Evolutionary conservation across 192 early-diverging fungal genomes (phyloP), one percentile per base, ranked within the genome.

Genomic region (Glomus cerebriforme): DNA sequence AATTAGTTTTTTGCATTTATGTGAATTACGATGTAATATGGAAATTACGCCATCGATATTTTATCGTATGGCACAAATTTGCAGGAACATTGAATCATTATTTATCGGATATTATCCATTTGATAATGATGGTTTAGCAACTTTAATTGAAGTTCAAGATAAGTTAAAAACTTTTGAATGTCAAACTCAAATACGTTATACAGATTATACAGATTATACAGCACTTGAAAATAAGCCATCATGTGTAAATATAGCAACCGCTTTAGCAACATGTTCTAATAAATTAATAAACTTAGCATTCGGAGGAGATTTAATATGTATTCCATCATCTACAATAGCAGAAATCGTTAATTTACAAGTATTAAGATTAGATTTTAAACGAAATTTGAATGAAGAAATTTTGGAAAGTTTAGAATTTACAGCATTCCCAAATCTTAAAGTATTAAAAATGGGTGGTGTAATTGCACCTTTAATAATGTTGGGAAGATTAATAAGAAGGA

Each of bases 31-130:
- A 34, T 67, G 65, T 67, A 32, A 67, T 35, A 67, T 17, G 19
- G 19, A 31, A 67, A 34, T 67, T 34, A 34, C 32, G 6, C 19
- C 65, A 34, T 29, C 29, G 27, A 67, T 32, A 34, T 34, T 34
- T 67, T 67, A 67, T 67, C 65, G 65, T 34, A 67, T 67, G 65
- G 65, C 65, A 24, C 65, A 67, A 67, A 67, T 67, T 67, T 67
- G 65, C 37, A 29, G 32, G 65, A 67, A 67, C 37, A 29, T 67
- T 67, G 65, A 67, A 35, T 22, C 29, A 37, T 67, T 67, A 34
- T 34, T 67, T 67, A 34, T 67, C 27, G 65, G 32, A 19, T 29
- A 67, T 22, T 67, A 32, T 67, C 32, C 29, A 2, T 24, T 34
- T 67, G 65, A 67, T 34, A 67, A 67, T 34, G 65, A 67, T 37